Evolutionary conservation across 331 rosid genomes (phyloP), one percentile per base, ranked within the genome.

Genomic region (Erythrophleum ivorense): DNA sequence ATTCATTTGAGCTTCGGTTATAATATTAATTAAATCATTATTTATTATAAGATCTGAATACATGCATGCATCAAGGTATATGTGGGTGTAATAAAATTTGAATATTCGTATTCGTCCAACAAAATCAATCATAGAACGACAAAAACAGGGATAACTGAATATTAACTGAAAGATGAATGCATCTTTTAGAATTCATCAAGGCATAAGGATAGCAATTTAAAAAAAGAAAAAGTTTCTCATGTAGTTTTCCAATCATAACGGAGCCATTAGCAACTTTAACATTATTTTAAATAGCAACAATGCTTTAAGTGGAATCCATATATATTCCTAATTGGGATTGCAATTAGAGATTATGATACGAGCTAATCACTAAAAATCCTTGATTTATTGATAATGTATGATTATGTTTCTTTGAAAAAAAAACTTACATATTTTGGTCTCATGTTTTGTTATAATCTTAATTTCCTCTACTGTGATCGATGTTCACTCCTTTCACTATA

Each of bases 31-130:
- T 78, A 58, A 70, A 80, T 24, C 12, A 69, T n/a, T 54, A 75
- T 21, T 49, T 38, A 34, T 78, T 66, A 68, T 18, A 6, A 69
- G 76, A 81, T 80, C 68, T 24, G 38, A 69, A 73, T 57, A 36
- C 75, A 78, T 84, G 79, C 87, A 85, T 78, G 89, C 72, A 78
- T 63, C 62, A 79, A 79, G 48, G 88, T 55, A 6, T 64, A 36
- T 64, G 80, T 85, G 86, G 77, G 52, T n/a, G 49, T 29, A 71
- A 77, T 79, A 66, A 40, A 53, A 82, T 75, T 33, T 65, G 73
- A 76, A 85, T 80, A 79, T 69, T 69, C 36, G 11, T 65, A 9
- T 36, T 77, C 71, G 59, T 60, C 83, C 83, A 82, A 75, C 85
- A 19, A 43, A 36, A 43, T 19, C n/a, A 88, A 84, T 79, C 78